Percentiles rank a stretch among this genome's conserved stretches.
Conservation (phyloP, 2,329 filamentous ascomycete species). For the Pleurostoma richardsiae region DNA sequence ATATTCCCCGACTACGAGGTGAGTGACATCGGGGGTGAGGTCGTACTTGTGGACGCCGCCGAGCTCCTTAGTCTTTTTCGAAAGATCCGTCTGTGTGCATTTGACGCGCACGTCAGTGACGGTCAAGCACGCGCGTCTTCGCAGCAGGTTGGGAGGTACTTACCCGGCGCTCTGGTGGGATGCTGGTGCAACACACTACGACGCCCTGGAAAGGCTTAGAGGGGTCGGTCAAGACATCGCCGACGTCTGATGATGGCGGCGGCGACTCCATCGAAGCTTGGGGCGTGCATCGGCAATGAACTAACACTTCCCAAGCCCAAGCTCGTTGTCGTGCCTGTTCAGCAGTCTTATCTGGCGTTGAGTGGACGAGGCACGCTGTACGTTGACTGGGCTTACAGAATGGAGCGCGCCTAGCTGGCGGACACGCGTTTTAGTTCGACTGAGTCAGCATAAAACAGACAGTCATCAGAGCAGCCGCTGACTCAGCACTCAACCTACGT, state of each 20-base stretch:
- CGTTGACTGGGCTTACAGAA: too few relatives aligned
- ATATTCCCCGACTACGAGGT: conserved; percentile 85
- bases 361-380: neutral
- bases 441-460: too few relatives aligned
- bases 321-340: conserved; percentile 1
- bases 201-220: conserved; percentile 64
- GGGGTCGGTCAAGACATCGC: conserved; percentile 39
- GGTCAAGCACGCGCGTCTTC: too few relatives aligned
- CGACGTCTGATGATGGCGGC: conserved; percentile 12
- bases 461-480: too few relatives aligned
- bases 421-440: too few relatives aligned
- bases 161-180: conserved; percentile 74
- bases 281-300: neutral
- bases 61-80: conserved; percentile 67
- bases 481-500: too few relatives aligned
- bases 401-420: too few relatives aligned
- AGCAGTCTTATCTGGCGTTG: neutral
- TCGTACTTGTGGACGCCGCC: conserved; percentile 86
- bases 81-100: conserved; percentile 44
- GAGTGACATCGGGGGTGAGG: conserved; percentile 91
- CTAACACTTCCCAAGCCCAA: too few relatives aligned
- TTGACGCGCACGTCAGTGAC: too few relatives aligned
- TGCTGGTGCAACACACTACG: conserved; percentile 83
- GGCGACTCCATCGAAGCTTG: conserved; percentile 14
- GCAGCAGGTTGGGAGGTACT: conserved; percentile 18